These are phyloP conservation scores for Amanita molliuscula DNA, from an alignment of 768 basidiomycete species.

Conservation along the genomic window DNA sequence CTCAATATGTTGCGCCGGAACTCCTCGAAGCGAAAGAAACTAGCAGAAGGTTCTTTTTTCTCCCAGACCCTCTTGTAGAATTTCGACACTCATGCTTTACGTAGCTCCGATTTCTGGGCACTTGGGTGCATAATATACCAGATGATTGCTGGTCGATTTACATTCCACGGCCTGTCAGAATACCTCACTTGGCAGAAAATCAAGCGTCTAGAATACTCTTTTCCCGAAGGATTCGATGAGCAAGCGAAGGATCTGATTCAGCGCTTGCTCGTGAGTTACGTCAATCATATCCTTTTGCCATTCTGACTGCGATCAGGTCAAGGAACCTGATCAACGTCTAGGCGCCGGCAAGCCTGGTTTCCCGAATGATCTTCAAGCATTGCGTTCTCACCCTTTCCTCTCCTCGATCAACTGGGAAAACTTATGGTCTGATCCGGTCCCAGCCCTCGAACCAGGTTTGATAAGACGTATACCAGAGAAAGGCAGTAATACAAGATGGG, in stretches of 20 bases:
- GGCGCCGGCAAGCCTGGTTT: conserved; percentile 39
- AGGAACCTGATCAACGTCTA: conserved; percentile 48
- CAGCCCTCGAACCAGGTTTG: conserved; percentile 47
- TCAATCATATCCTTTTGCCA: not conserved
- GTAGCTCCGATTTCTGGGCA: conserved; percentile 91
- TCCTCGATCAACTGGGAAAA: conserved; percentile 44
- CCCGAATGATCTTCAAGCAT: conserved; percentile 29
- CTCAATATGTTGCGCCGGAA: conserved; percentile 86
- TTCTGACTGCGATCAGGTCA: conserved; percentile 27
- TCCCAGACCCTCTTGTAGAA: not conserved
- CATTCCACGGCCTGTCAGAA: conserved; percentile 85
- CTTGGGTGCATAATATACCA: conserved; percentile 92
- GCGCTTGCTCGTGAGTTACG: conserved; percentile 54
- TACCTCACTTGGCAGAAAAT: conserved; percentile 96
- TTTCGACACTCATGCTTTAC: conserved; percentile 7
- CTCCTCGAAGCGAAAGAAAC: conserved; percentile 66
- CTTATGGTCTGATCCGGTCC: conserved; percentile 57
- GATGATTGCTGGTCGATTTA: conserved; percentile 84
- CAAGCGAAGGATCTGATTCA: conserved; percentile 75
- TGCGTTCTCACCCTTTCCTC: conserved; percentile 59
- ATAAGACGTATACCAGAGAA: conserved; percentile 29
- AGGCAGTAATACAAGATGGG: conserved; percentile 32
- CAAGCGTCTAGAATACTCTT: conserved; percentile 76
- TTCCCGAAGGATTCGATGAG: conserved; percentile 78
- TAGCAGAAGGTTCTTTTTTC: conserved; percentile 55